Conservation (phyloP, 1,284 basidiomycete species). For the Takashimella tepidaria region DNA sequence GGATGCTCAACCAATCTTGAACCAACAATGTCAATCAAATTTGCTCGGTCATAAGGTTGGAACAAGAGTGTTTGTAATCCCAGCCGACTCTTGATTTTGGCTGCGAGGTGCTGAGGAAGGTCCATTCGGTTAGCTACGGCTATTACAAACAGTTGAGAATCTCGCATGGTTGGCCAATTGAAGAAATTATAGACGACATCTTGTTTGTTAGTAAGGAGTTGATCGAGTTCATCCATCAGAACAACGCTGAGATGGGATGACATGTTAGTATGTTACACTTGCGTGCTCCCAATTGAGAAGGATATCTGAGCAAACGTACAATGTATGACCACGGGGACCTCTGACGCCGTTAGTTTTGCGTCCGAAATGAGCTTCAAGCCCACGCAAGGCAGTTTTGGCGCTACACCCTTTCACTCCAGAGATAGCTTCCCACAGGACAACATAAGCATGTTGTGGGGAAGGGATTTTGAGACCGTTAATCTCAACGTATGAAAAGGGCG, state of each 20-base stretch:
- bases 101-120: conserved; percentile 87
- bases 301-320: conserved; percentile 27
- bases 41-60: conserved; percentile 75
- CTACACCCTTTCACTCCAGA: conserved; percentile 64
- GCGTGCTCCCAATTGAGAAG: too few relatives aligned
- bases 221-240: conserved; percentile 96
- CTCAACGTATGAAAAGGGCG: conserved; percentile 93
- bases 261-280: neutral
- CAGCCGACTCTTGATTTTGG: conserved; percentile 85
- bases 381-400: conserved; percentile 45
- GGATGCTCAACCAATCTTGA: conserved; percentile 59
- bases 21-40: conserved; percentile 81
- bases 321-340: conserved; percentile 48
- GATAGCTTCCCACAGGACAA: conserved; percentile 80
- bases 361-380: conserved; percentile 46
- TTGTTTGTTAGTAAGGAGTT: conserved; percentile 90
- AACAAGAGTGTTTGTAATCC: conserved; percentile 92
- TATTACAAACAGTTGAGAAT: conserved; percentile 84
- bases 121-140: conserved; percentile 99
- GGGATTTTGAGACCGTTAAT: conserved; percentile 94
- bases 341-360: conserved; percentile 35
- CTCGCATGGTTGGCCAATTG: conserved; percentile 92
- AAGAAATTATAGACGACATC: conserved; percentile 99
- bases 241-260: conserved; percentile 62
- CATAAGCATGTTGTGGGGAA: conserved; percentile 81